Base-by-base conservation (phyloP, 352 stramenopile species). In the Aphanomyces invadans region DNA sequence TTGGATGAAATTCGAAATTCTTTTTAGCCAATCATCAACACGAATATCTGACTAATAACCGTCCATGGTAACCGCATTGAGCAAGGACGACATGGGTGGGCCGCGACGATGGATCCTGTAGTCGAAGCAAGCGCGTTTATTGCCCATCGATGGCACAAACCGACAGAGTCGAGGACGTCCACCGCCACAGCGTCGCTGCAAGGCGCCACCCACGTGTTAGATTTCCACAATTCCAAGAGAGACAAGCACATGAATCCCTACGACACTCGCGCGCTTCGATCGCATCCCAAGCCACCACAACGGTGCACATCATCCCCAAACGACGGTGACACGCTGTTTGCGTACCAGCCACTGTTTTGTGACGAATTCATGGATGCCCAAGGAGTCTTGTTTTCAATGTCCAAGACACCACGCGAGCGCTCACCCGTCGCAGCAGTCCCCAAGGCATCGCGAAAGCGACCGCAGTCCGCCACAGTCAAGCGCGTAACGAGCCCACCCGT, bases 311-410 rank as follows among this genome's bases (percentile, higher is more conserved):
- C 36, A 42, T 42, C 36, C 36, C 36, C 7, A 15, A 15, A 15
- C 7, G 36, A 42, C 15, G 36, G 15, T 42, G 36, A 42, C 36
- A 15, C 36, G 36, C 15, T 42, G 36, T 42, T 28, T 21, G 49
- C 49, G 4, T 57, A 57, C 25, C 17, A 57, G 17, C 49, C 49
- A 0, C 25, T 57, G 17, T 57, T 36, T 32, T 57, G 49, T 26
- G 49, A 57, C 4, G 25, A 29, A 29, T 57, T 57, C n/a, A 57
- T 57, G 49, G 49, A 57, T 5, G 29, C 49, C 12, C 49, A 57
- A 33, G 7, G 12, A 17, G 17, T 19, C 25, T 15, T 15, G 11
- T 21, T 21, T 1, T 7, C 29, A 4, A 19, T 32, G 29, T 57
- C 49, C 17, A 29, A 33, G n/a, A 57, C 49, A 29, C 49, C 49